Evolutionary conservation across 371 early-diverging fungal species (phyloP).

Genomic region (Mucor lusitanicus): DNA sequence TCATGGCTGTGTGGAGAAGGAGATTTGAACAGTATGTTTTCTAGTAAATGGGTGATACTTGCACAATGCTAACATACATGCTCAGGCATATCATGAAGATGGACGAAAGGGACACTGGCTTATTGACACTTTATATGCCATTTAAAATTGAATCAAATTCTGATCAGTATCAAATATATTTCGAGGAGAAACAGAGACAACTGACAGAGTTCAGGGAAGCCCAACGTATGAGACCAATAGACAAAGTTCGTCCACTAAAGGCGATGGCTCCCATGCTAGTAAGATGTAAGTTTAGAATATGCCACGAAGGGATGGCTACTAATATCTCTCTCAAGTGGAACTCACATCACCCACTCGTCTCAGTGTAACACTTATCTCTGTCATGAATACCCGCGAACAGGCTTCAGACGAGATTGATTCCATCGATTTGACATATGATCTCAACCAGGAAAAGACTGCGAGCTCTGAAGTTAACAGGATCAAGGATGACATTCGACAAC

Average conservation of each 20-base stretch:
- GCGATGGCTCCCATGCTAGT: background rate
- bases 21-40: background rate
- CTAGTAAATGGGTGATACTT: background rate
- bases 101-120: background rate
- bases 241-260: background rate
- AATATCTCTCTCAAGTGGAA: background rate
- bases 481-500: background rate
- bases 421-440: background rate
- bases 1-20: background rate
- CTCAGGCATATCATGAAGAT: constrained; percentile 1
- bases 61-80: background rate
- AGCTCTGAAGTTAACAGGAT: background rate
- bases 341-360: background rate
- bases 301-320: background rate
- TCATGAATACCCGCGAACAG: background rate
- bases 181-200: background rate
- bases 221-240: background rate
- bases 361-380: constrained; percentile 8
- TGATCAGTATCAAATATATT: too few relatives aligned
- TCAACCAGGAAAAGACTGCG: background rate
- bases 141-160: background rate
- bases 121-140: background rate
- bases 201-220: background rate
- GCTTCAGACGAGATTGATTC: background rate
- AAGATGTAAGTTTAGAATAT: background rate